Evolutionary conservation across 2,329 filamentous ascomycete species (phyloP).

Genomic region (Cytospora paraplurivora): DNA sequence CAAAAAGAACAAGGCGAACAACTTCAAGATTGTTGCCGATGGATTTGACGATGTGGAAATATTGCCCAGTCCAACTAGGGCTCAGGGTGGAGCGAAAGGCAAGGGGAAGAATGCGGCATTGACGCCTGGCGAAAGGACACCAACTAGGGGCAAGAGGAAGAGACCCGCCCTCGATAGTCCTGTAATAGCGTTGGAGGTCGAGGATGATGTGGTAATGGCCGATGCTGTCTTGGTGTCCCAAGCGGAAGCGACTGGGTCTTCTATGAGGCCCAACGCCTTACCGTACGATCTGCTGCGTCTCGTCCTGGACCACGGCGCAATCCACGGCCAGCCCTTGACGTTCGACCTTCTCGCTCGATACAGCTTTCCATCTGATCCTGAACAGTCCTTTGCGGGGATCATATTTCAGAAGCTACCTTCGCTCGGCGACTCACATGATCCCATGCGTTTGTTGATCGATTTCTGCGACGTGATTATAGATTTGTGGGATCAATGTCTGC

Average conservation of each 20-base stretch:
- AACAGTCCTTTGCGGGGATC: slow-evolving; percentile 64
- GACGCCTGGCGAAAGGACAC: slow-evolving; percentile 56
- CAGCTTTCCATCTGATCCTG: slow-evolving; percentile 64
- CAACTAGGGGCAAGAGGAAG: slow-evolving; percentile 72
- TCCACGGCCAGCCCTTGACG: slow-evolving; percentile 58
- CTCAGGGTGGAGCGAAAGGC: slow-evolving; percentile 41
- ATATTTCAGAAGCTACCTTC: slow-evolving; percentile 68
- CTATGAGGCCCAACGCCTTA: slow-evolving; percentile 31
- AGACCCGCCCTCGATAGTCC: slow-evolving; percentile 67
- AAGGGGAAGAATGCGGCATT: slow-evolving; percentile 44
- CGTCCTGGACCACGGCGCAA: slow-evolving; percentile 63
- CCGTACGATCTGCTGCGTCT: slow-evolving; percentile 51
- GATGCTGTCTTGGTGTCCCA: slow-evolving; percentile 5
- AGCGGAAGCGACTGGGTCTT: slow-evolving; percentile 2
- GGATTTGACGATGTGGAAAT: slow-evolving; percentile 74
- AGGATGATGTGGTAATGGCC: slow-evolving; percentile 42
- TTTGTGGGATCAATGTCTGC: slow-evolving; percentile 68
- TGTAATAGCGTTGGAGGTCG: slow-evolving; percentile 59
- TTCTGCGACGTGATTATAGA: slow-evolving; percentile 65
- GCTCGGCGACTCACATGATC: slow-evolving; percentile 52
- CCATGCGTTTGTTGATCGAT: slow-evolving; percentile 60
- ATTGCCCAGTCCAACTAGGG: slow-evolving; percentile 55
- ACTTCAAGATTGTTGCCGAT: slow-evolving; percentile 63
- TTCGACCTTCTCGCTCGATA: slow-evolving; percentile 69
- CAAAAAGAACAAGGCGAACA: slow-evolving; percentile 57